Evolutionary conservation across 73 alveolate genomes (phyloP).

Genomic region (Tetrahymena malaccensis): DNA sequence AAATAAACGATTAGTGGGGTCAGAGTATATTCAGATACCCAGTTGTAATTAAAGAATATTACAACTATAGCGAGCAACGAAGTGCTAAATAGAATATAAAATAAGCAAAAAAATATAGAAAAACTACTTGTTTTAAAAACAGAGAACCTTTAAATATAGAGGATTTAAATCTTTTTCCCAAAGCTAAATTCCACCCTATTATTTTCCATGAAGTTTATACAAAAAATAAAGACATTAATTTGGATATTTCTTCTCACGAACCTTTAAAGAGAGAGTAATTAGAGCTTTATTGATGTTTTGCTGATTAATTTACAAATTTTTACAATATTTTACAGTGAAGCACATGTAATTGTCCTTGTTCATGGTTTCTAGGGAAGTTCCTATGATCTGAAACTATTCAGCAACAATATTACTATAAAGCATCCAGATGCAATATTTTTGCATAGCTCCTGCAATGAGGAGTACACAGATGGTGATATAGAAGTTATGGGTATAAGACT

Average conservation of each 20-base stretch:
- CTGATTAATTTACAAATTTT: background rate
- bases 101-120: conserved; percentile 20
- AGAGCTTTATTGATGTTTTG: too few species aligned
- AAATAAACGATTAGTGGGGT: conserved; percentile 62
- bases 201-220: conserved; percentile 60
- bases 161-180: conserved; percentile 55
- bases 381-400: conserved; percentile 85
- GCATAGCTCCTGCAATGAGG: conserved; percentile 84
- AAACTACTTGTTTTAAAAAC: conserved; percentile 32
- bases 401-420: conserved; percentile 75
- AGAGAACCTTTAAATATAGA: conserved; percentile 37
- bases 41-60: conserved; percentile 44
- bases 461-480: conserved; percentile 84
- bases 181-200: conserved; percentile 55
- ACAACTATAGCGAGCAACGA: conserved; percentile 38
- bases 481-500: conserved; percentile 87
- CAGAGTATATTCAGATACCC: conserved; percentile 52
- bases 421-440: conserved; percentile 87
- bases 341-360: conserved; percentile 88
- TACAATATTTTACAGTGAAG: conserved; percentile 33
- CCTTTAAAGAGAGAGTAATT: background rate
- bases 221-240: conserved; percentile 4
- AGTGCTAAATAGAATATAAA: conserved; percentile 48
- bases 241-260: background rate
- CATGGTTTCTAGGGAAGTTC: conserved; percentile 98